These are phyloP conservation scores for Mortierella sp. DNA, from an alignment of 371 early-diverging fungal species.

Conservation along the genomic window DNA sequence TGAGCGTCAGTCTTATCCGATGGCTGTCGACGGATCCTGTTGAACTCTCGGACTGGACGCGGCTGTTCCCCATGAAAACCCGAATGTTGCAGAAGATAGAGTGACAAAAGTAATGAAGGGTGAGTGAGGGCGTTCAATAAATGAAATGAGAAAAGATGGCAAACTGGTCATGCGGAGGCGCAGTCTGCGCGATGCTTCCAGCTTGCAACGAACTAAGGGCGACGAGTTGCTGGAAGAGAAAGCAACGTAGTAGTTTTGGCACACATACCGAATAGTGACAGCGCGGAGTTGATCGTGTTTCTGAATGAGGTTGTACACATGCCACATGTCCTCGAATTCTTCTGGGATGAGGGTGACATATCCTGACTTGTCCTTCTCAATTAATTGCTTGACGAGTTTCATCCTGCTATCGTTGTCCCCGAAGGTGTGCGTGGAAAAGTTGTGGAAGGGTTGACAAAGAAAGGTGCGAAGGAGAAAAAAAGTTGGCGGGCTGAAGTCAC, in stretches of 20 bases:
- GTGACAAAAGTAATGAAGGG: not conserved
- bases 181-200: not conserved
- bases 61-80: slow-evolving; percentile 60
- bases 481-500: not conserved
- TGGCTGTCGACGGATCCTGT: slow-evolving; percentile 94
- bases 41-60: slow-evolving; percentile 84
- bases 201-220: not conserved
- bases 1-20: slow-evolving; percentile 85
- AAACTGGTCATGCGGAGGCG: slow-evolving; percentile 4
- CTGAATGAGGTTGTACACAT: slow-evolving; percentile 93
- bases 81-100: not conserved
- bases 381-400: slow-evolving; percentile 69
- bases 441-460: not conserved
- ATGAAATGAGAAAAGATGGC: too few species aligned
- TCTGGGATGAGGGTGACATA: slow-evolving; percentile 83
- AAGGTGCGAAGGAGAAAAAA: not conserved
- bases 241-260: not conserved
- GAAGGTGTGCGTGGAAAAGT: not conserved
- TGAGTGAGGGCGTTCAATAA: not conserved
- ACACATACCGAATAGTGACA: slow-evolving; percentile 84
- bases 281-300: slow-evolving; percentile 90
- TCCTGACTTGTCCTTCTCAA: slow-evolving; percentile 77
- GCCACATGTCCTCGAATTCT: slow-evolving; percentile 98
- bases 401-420: slow-evolving; percentile 29
- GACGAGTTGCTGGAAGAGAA: not conserved